Evolutionary conservation across 176 grass and related monocot genomes (phyloP).

Genomic region (Bromus sterilis): DNA sequence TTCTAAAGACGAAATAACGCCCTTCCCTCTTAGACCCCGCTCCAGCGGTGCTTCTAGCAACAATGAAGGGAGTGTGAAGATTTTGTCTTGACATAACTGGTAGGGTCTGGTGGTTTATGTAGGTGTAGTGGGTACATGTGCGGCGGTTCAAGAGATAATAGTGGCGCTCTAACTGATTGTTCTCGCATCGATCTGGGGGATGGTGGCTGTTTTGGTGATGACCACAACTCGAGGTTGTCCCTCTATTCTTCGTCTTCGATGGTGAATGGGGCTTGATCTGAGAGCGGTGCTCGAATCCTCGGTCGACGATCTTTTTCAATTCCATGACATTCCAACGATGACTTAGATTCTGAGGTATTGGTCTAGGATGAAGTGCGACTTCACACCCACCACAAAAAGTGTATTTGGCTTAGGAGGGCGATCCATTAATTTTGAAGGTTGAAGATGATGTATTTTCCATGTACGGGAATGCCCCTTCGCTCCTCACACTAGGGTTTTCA

Average conservation of each 20-base stretch:
- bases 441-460: neutral
- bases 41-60: neutral
- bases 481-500: too few relatives aligned
- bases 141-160: neutral
- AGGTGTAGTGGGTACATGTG: neutral
- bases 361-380: neutral
- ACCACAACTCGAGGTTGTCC: neutral
- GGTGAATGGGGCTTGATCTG: neutral
- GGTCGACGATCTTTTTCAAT: neutral
- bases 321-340: neutral
- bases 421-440: neutral
- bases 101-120: neutral
- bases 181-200: too few relatives aligned
- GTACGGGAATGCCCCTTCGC: too few relatives aligned
- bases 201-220: neutral
- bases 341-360: neutral
- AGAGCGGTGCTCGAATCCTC: neutral
- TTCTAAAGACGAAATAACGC: neutral
- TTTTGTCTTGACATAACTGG: neutral
- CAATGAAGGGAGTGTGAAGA: neutral
- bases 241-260: neutral
- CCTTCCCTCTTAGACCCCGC: neutral
- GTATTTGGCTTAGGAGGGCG: too few relatives aligned
- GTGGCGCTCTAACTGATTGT: too few relatives aligned
- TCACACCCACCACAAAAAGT: neutral